These are phyloP conservation scores for Pseudohalonectria lignicola DNA, from an alignment of 2,329 filamentous ascomycete genomes.

Conservation along the genomic window DNA sequence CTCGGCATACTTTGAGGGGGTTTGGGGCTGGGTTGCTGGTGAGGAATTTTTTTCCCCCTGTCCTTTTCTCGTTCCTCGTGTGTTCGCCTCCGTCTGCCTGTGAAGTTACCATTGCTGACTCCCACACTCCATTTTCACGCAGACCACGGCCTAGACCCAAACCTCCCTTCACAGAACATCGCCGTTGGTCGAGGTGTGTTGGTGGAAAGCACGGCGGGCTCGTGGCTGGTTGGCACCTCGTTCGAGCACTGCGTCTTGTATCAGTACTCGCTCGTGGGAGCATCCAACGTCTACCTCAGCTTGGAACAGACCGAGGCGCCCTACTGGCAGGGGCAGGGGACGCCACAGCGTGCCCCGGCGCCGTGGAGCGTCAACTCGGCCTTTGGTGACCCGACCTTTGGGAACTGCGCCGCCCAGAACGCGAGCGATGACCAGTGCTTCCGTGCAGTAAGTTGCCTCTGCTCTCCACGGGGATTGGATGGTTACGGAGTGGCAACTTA, in stretches of 20 bases:
- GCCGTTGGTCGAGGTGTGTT: constrained; percentile 33
- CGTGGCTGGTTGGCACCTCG: constrained; percentile 39
- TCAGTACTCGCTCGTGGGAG: constrained; percentile 40
- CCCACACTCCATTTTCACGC: constrained; percentile 19
- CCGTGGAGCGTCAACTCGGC: constrained; percentile 34
- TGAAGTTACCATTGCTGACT: constrained; percentile 2
- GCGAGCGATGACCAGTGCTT: constrained; percentile 14
- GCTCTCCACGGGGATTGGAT: too few relatives aligned
- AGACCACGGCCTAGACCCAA: constrained; percentile 40
- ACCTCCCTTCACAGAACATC: constrained; percentile 22
- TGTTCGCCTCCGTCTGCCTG: constrained; percentile 1
- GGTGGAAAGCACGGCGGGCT: constrained; percentile 31
- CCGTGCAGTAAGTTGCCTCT: constrained; percentile 11
- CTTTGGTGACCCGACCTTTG: constrained; percentile 18
- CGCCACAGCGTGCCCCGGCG: constrained; percentile 19
- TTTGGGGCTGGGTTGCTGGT: constrained; percentile 31
- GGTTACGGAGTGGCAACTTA: constrained; percentile 16
- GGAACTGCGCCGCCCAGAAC: constrained; percentile 13
- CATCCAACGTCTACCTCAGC: constrained; percentile 36
- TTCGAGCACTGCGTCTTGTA: constrained; percentile 49
- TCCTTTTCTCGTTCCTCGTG: too few relatives aligned
- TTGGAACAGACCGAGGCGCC: constrained; percentile 45
- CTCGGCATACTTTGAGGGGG: constrained; percentile 41
- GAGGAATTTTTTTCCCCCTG: too few relatives aligned
- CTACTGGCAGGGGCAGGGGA: constrained; percentile 30